Conservation (phyloP, 371 early-diverging fungal genomes). For the Smittium culicis region DNA sequence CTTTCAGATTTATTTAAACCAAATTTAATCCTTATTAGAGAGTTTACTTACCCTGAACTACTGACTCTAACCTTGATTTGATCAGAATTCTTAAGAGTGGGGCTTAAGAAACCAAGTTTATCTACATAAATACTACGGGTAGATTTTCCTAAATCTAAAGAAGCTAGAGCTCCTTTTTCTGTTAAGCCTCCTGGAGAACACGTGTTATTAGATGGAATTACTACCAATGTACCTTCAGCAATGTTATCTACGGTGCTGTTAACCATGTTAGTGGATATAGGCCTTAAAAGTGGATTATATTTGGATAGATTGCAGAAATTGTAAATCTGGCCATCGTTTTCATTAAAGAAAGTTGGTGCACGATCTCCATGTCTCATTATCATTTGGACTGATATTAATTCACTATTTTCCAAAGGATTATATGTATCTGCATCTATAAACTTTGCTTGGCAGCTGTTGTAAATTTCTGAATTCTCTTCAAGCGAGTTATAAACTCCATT, state of each 20-base stretch:
- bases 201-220: slow-evolving; percentile 19
- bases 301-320: slow-evolving; percentile 20
- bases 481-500: too few relatives aligned
- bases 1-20: background rate
- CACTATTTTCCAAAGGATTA: slow-evolving; percentile 19
- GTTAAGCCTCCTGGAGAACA: slow-evolving; percentile 39
- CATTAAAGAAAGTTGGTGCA: slow-evolving; percentile 12
- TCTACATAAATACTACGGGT: slow-evolving; percentile 39
- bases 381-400: slow-evolving; percentile 21
- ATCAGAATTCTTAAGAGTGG: background rate
- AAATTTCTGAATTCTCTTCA: too few relatives aligned
- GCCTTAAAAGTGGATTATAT: slow-evolving; percentile 9
- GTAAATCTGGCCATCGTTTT: slow-evolving; percentile 20
- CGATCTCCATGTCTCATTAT: slow-evolving; percentile 33
- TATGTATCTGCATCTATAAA: slow-evolving; percentile 16
- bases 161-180: slow-evolving; percentile 35
- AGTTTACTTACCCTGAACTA: background rate
- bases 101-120: slow-evolving; percentile 31
- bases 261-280: slow-evolving; percentile 12
- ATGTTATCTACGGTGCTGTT: slow-evolving; percentile 10
- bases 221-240: background rate
- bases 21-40: too few relatives aligned
- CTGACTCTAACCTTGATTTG: slow-evolving; percentile 1
- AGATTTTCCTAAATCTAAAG: slow-evolving; percentile 31
- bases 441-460: slow-evolving; percentile 29